Conservation (phyloP, 2,329 filamentous ascomycete species). For the Sphaerulina vaccinii region DNA sequence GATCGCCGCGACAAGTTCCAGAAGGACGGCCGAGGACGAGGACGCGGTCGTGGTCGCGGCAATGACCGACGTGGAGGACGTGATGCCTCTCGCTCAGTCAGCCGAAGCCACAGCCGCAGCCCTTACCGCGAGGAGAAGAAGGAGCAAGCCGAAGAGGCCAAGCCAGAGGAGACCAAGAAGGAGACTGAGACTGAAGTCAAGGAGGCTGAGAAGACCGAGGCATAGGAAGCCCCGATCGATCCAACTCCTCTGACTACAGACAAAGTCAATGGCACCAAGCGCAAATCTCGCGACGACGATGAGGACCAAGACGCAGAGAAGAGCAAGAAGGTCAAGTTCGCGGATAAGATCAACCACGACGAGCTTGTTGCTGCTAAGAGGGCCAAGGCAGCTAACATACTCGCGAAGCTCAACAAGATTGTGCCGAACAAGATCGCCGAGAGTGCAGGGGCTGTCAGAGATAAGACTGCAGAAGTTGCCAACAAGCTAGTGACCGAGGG, state of each 20-base stretch:
- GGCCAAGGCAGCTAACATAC: neutral
- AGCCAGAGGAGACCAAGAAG: constrained; percentile 17
- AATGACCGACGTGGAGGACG: constrained; percentile 18
- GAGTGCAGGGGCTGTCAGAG: too few species aligned
- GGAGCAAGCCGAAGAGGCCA: constrained; percentile 15
- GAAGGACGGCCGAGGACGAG: constrained; percentile 22
- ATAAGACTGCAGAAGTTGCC: too few species aligned
- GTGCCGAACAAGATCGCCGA: neutral
- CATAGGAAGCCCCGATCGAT: constrained; percentile 13
- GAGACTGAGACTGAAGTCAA: constrained; percentile 13
- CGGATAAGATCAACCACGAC: neutral
- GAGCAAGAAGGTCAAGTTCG: neutral
- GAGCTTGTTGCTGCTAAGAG: neutral
- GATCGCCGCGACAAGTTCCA: constrained; percentile 27
- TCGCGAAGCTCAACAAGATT: neutral
- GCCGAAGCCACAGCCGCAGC: constrained; percentile 19
- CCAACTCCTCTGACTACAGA: neutral
- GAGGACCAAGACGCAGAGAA: neutral
- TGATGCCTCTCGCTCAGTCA: constrained; percentile 15
- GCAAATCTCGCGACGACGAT: neutral
- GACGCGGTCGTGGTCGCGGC: constrained; percentile 9
- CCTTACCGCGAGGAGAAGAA: constrained; percentile 21
- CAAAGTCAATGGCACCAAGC: neutral
- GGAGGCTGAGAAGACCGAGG: constrained; percentile 15
- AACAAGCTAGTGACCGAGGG: too few species aligned